A percentile compares a stretch with the other conserved stretches of the same genome.
Evolutionary conservation across 768 basidiomycete species (phyloP).

Genomic region (Podaxis pistillaris): DNA sequence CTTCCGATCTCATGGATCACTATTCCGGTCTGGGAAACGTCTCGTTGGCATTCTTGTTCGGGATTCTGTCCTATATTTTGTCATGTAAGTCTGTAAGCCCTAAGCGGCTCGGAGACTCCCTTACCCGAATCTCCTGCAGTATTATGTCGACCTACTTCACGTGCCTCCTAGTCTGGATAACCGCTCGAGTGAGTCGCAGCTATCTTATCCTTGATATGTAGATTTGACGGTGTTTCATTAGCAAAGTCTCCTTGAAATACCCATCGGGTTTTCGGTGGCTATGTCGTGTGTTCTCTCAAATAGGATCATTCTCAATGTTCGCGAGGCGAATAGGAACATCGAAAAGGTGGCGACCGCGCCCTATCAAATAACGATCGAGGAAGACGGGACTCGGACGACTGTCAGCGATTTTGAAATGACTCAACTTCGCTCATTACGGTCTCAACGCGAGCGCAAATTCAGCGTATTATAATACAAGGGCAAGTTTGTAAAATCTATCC

Average conservation of each 20-base stretch:
- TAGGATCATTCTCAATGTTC: constrained; percentile 55
- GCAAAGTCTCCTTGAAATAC: constrained; percentile 45
- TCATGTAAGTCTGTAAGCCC: constrained; percentile 40
- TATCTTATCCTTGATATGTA: background rate
- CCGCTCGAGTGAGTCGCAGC: constrained; percentile 30
- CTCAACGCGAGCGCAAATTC: constrained; percentile 9
- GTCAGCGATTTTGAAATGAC: constrained; percentile 27
- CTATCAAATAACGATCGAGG: constrained; percentile 9
- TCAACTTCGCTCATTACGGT: constrained; percentile 23
- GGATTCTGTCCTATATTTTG: constrained; percentile 56
- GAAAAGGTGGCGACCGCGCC: constrained; percentile 10
- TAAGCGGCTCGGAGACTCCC: background rate
- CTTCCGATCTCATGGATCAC: constrained; percentile 32
- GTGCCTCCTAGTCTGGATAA: constrained; percentile 42
- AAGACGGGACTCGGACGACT: constrained; percentile 16
- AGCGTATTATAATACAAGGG: background rate
- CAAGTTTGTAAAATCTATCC: background rate
- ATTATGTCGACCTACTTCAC: constrained; percentile 56
- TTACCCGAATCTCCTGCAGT: constrained; percentile 27
- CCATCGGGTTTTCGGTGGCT: constrained; percentile 57
- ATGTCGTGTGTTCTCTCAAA: constrained; percentile 60
- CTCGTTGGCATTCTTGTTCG: constrained; percentile 51
- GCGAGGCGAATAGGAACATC: constrained; percentile 34
- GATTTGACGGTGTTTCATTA: constrained; percentile 16
- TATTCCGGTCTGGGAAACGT: constrained; percentile 40